Conservation (phyloP, 148 eudicot genomes). For the Arctostaphylos glauca region DNA sequence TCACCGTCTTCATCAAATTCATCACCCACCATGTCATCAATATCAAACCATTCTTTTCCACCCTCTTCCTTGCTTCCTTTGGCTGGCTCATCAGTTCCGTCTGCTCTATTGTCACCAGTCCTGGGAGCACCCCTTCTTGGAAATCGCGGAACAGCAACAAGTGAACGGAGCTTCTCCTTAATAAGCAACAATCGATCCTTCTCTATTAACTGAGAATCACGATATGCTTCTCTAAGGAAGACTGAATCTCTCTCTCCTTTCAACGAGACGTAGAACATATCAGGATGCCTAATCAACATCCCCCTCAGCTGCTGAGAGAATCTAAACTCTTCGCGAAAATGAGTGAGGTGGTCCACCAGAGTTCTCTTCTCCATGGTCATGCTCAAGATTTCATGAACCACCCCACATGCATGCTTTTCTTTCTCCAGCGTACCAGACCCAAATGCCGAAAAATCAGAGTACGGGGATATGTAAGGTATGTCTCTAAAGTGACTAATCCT, state of each 20-base stretch:
- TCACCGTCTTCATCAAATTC: conserved; percentile 44
- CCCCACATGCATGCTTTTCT: conserved; percentile 94
- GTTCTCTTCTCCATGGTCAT: conserved; percentile 87
- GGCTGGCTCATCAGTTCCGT: conserved; percentile 23
- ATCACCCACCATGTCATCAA: conserved; percentile 51
- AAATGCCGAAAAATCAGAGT: conserved; percentile 79
- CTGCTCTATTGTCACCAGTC: conserved; percentile 31
- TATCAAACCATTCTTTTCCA: conserved; percentile 78
- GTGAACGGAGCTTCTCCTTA: conserved; percentile 91
- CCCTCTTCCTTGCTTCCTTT: conserved; percentile 45
- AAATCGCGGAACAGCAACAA: conserved; percentile 66
- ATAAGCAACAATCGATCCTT: conserved; percentile 69
- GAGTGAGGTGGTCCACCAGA: conserved; percentile 94
- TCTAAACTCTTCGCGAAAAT: conserved; percentile 93
- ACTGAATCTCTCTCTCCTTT: conserved; percentile 96
- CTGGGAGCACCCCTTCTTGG: conserved; percentile 40
- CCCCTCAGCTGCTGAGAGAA: conserved; percentile 97
- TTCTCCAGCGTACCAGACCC: conserved; percentile 68
- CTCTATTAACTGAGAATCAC: conserved; percentile 79
- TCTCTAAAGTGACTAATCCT: conserved; percentile 76
- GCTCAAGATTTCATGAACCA: conserved; percentile 92
- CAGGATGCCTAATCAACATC: conserved; percentile 98
- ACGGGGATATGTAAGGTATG: conserved; percentile 88
- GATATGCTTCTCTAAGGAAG: conserved; percentile 90
- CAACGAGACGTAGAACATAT: conserved; percentile 91